Evolutionary conservation across 2,329 filamentous ascomycete species (phyloP), one percentile per base, ranked within the genome.

Genomic region (Trichoderma sp.): DNA sequence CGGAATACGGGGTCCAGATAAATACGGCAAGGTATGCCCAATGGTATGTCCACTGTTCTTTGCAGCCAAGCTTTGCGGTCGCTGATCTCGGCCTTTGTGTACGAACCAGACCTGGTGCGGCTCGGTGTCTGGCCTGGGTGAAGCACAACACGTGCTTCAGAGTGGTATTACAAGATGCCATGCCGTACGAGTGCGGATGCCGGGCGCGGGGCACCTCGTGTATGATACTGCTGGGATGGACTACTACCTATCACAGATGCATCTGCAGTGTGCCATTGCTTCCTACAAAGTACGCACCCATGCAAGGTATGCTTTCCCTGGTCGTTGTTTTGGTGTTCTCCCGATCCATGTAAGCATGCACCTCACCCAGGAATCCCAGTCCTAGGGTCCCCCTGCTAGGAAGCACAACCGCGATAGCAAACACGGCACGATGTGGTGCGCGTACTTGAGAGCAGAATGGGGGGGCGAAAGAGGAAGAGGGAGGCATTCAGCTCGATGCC

Each of bases 181-280:
- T 14, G 34, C 34, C 28, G 45, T 39, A 19, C 45, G 30, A 41
- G 45, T 39, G 19, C 17, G 50, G 26, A 52, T 21, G 9, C 45
- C 15, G n/a, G 41, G 17, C 39, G 45, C 45, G 57, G n/a, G 50
- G 30, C 45, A 21, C 26, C 44, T 21, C 28, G 44, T 21, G n/a
- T 47, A 58, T 28, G n/a, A 19, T 26, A 1, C 10, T 39, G 34
- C 34, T 39, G 10, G 34, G 12, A 39, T 5, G 43, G 17, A 21
- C 21, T 24, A 24, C 21, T 24, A 24, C 21, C 2, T 17, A 56
- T 24, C 19, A 12, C 21, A 60, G 19, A 61, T 14, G 21, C 26
- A 50, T 60, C 30, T 24, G 7, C 24, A 61, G 58, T 61, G 47
- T 61, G 50, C 14, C 50, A 62, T 45, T 62, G 39, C 58, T 62